Conservation (phyloP, 2,329 filamentous ascomycete species). For the Alternaria angustiovoidea region DNA sequence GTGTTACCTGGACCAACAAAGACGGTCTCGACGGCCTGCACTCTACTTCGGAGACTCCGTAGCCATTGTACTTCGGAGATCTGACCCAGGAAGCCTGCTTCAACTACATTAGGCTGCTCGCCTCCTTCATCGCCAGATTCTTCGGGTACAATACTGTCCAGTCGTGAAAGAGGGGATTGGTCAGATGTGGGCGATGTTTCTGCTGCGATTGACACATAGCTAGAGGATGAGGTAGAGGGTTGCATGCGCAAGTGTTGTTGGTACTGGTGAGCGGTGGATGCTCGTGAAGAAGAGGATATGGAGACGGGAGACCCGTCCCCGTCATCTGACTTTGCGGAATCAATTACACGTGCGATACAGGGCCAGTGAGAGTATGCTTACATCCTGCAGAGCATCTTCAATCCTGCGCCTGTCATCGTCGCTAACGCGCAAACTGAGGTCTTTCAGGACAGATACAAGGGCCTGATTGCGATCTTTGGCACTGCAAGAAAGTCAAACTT, state of each 20-base stretch:
- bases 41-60: slow-evolving; percentile 17
- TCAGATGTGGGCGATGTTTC: neutral
- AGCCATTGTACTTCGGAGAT: slow-evolving; percentile 35
- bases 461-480: slow-evolving; percentile 24
- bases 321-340: slow-evolving; percentile 11
- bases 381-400: slow-evolving; percentile 19
- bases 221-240: neutral
- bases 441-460: slow-evolving; percentile 22
- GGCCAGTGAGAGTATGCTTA: neutral
- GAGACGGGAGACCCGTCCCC: neutral
- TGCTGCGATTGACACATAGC: neutral
- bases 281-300: slow-evolving; percentile 7
- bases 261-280: neutral
- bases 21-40: slow-evolving; percentile 5
- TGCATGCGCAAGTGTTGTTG: slow-evolving; percentile 3
- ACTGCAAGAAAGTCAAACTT: slow-evolving; percentile 11
- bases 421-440: slow-evolving; percentile 23
- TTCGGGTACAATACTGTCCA: neutral
- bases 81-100: slow-evolving; percentile 20
- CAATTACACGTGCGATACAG: neutral
- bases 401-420: slow-evolving; percentile 21
- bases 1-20: slow-evolving; percentile 11
- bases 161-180: slow-evolving; percentile 1
- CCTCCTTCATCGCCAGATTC: slow-evolving; percentile 2
- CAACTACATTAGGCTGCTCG: neutral